These are phyloP conservation scores for Rhizophagus clarus DNA, from an alignment of 192 early-diverging fungal genomes.

Conservation along the genomic window DNA sequence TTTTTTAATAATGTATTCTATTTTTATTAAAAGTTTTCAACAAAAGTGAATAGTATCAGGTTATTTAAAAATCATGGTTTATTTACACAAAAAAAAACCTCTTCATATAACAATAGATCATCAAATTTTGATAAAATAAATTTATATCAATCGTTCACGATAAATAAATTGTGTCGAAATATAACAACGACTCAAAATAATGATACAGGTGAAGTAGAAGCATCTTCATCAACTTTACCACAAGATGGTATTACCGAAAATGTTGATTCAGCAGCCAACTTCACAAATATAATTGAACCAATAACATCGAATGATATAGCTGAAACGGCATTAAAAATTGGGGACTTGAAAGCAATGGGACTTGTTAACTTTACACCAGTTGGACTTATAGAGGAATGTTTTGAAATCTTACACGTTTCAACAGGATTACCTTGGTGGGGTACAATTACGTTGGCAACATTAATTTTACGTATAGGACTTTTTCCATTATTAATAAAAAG, in stretches of 20 bases:
- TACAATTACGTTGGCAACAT: conserved; percentile 73
- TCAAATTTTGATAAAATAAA: not conserved
- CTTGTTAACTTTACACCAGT: conserved; percentile 73
- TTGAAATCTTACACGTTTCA: conserved; percentile 81
- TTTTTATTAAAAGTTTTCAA: not conserved
- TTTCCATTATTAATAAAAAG: conserved; percentile 75
- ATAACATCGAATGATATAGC: conserved; percentile 38
- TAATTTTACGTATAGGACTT: conserved; percentile 67
- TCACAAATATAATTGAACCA: not conserved
- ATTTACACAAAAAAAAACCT: not conserved
- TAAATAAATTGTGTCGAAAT: not conserved
- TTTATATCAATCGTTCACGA: not conserved
- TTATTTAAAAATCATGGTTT: not conserved
- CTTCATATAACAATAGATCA: not conserved
- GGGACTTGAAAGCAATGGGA: conserved; percentile 84
- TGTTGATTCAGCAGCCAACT: not conserved
- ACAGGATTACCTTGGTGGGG: conserved; percentile 94
- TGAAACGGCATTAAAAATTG: conserved; percentile 69
- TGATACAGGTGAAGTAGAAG: not conserved
- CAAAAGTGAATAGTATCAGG: not conserved
- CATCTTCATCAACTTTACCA: not conserved
- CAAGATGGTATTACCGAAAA: not conserved
- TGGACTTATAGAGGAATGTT: conserved; percentile 65
- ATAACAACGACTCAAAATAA: not conserved
- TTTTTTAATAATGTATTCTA: not conserved